Base-by-base conservation (phyloP, 2,329 filamentous ascomycete genomes). In the Ophiostoma populinum region DNA sequence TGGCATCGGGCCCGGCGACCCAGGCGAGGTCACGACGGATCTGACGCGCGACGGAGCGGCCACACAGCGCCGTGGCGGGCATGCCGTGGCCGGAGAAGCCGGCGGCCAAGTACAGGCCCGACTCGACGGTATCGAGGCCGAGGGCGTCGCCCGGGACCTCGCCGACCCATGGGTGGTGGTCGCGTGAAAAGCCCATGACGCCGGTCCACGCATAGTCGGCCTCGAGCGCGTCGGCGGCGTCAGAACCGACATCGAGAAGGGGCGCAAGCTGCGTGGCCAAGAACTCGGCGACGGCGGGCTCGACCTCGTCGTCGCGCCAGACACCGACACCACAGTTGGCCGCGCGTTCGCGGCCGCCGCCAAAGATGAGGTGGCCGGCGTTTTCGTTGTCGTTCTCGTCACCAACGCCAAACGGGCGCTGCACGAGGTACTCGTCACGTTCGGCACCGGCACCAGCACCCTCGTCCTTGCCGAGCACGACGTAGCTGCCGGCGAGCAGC, bases 11-110 rank as follows among this genome's bases (percentile, higher is more conserved):
- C 7, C 21, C 21, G 21, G 12, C 15, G n/a, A 17, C 8, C 25
- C 30, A 34, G 5, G 21, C 33, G 15, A 42, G 34, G 9, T 49
- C 51, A 10, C 47, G 45, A 46, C 10, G 47, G 16, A 80, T 67
- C 59, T 77, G 65, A 31, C 66, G 55, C 8, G 70, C 75, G 10
- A 70, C 67, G 1, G 70, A 70, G 39, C 72, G 67, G 2, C 67
- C 80, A 45, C 68, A 73, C 26, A 81, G 55, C 42, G 74, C 73
- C 12, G 76, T 71, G 45, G 75, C 73, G 15, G 79, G 77, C 78
- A 85, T 83, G 0, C 80, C 80, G 51, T 86, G 80, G 0, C 74
- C 76, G 5, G 75, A 77, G 47, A 77, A 82, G 3, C 74, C 78
- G 3, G 64, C 75, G 41, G 65, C 66, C 10, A 82, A 43, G 58